Conservation (phyloP, 352 stramenopile species). For the Globisporangium cederbergense region DNA sequence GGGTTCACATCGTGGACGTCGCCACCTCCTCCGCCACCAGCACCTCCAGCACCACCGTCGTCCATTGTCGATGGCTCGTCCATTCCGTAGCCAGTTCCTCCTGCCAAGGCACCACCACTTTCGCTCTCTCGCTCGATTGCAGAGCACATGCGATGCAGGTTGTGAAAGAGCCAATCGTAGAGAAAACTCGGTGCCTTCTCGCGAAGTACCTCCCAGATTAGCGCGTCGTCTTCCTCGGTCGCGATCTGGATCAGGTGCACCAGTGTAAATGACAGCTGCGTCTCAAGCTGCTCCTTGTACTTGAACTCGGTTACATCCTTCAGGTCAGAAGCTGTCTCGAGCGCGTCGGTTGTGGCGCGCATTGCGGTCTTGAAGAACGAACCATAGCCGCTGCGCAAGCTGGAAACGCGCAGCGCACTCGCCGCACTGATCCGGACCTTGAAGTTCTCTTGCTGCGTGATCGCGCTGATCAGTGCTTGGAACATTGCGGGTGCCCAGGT, state of each 20-base stretch:
- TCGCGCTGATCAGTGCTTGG: conserved; percentile 67
- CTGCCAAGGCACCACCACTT: neutral
- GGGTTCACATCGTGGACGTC: conserved; percentile 83
- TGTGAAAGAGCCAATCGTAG: conserved; percentile 89
- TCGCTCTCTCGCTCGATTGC: conserved; percentile 60
- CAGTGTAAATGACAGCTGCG: conserved; percentile 83
- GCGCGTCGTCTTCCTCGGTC: conserved; percentile 59
- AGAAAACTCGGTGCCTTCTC: conserved; percentile 69
- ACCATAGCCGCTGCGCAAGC: conserved; percentile 64
- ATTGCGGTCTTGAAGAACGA: conserved; percentile 68
- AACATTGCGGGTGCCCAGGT: conserved; percentile 78
- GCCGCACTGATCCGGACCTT: conserved; percentile 86
- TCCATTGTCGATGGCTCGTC: conserved; percentile 22
- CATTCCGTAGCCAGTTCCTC: conserved; percentile 19
- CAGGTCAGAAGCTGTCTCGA: conserved; percentile 82
- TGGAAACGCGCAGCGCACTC: conserved; percentile 69
- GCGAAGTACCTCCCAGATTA: conserved; percentile 66
- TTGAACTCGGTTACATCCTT: conserved; percentile 88
- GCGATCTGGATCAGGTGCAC: conserved; percentile 80
- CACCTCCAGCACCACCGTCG: conserved; percentile 19
- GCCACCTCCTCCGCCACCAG: conserved; percentile 21
- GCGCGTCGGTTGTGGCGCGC: conserved; percentile 59
- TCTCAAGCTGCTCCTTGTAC: conserved; percentile 89
- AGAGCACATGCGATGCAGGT: conserved; percentile 78
- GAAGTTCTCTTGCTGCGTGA: conserved; percentile 87